Base-by-base conservation (phyloP, 208 protist species). In the Acanthamoeba lenticulata region DNA sequence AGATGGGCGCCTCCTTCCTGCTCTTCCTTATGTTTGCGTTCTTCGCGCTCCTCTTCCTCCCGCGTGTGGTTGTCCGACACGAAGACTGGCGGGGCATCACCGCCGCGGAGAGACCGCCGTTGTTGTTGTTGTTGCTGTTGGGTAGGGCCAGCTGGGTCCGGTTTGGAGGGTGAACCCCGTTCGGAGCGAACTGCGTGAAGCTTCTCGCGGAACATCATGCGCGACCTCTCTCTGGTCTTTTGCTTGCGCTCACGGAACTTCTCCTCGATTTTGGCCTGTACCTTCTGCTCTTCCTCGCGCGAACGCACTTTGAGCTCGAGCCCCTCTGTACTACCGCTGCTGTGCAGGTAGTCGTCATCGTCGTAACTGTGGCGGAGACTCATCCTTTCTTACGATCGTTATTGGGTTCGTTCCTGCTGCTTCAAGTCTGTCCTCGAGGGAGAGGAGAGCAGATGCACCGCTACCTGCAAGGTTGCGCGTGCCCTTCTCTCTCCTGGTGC, bases 121-220 rank as follows among this genome's bases (percentile, higher is more conserved):
- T 19, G 55, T 21, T 27, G 55, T 62, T 62, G 55, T 11, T 27
- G 45, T 52, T 52, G 45, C 9, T 15, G 45, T 52, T 52, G 45
- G 45, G 9, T 5, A 17, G 5, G 45, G 45, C 45, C 9, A 15
- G 47, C 47, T 5, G 47, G 47, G 47, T 52, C 55, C 21, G 55
- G 55, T 27, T 62, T 62, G 65, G 65, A 32, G 29, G 65, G 36
- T 0, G 65, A 74, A 32, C 34, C n/a, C 13, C 65, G 65, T 32
- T 74, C 65, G 65, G 65, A 32, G 65, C 65, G 65, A 9, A 74
- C 34, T 24, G 65, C 65, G 27, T 74, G 65, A 32, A 74, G 65
- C 65, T 74, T 74, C 65, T 74, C 65, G 65, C 65, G 65, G 65
- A 74, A 74, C 65, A 74, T 74, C 34, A 42, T 42, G 34, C 36